Conservation (phyloP, 2,329 filamentous ascomycete genomes). For the Furcasterigmium furcatum region DNA sequence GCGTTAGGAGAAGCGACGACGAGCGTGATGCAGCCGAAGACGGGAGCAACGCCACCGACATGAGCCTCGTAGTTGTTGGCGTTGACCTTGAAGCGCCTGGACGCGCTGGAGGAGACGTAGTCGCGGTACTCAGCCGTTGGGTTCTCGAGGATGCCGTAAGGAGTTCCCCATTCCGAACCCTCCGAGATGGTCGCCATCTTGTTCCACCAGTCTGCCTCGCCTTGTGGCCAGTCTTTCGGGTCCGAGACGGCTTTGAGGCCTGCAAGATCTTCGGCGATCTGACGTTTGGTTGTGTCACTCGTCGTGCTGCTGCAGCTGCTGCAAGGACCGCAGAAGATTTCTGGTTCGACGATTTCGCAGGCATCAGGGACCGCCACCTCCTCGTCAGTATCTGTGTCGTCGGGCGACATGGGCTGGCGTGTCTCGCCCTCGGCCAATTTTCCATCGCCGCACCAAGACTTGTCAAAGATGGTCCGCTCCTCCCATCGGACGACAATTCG, state of each 20-base stretch:
- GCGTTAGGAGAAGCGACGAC: conserved; percentile 1
- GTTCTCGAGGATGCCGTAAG: not conserved
- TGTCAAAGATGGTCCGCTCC: not conserved
- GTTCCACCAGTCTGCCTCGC: not conserved
- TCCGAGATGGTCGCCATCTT: not conserved
- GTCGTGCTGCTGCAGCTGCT: not conserved
- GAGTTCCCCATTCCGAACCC: not conserved
- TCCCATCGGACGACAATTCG: not conserved
- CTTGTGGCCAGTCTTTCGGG: not conserved
- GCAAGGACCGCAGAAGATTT: not conserved
- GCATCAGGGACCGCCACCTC: not conserved
- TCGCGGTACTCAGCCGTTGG: not conserved
- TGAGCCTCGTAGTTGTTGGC: not conserved
- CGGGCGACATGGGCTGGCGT: no score
- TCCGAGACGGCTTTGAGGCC: not conserved
- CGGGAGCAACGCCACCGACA: conserved; percentile 2
- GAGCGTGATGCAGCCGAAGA: conserved; percentile 6
- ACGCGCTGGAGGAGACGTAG: not conserved
- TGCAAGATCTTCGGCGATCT: not conserved
- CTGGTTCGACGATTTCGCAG: not conserved
- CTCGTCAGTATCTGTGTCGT: not conserved
- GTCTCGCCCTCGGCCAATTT: no score
- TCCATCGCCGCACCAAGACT: conserved; percentile 2
- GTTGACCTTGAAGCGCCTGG: no score
- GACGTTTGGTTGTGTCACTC: not conserved